Base-by-base conservation (phyloP, 2,329 filamentous ascomycete species). In the Aureobasidium lini region DNA sequence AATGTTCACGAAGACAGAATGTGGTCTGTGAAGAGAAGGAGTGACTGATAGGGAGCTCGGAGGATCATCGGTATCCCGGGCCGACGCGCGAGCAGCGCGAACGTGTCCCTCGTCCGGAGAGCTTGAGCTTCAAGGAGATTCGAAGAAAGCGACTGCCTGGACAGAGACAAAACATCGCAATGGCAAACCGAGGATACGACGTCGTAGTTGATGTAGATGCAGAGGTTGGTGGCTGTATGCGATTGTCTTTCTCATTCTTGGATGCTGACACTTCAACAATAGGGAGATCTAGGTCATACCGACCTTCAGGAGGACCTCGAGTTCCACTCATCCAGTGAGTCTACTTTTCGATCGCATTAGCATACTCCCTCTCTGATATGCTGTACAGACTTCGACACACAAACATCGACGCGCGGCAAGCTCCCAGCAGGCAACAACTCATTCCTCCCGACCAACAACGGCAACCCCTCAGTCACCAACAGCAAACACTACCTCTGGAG, bases 241-340 rank as follows among this genome's bases (percentile, higher is more conserved):
- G 31, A 54, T 48, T 15, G 8, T 42, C 4, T 6, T 4, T 23
- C n/a, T 13, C 7, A 31, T 2, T 7, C 23, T 34, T 29, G 7
- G n/a, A 68, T 57, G 43, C 63, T 66, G 31, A 61, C 72, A 96
- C 91, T 92, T 8, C 92, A 69, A 94, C 32, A 61, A 56, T 72
- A 97, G 92, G 93, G 93, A 70, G 94, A 99, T 76, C 86, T 99
- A 72, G 94, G 94, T 69, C 92, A 96, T 77, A 99, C 94, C 60
- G 94, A 99, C 75, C 87, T 99, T 28, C 91, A 96, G 80, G 93
- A 60, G 31, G 94, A 97, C 76, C 91, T 99, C 73, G 94, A 97
- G 82, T 99, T 99, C 79, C 94, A 99, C 81, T 89, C 86, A 71
- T 96, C 92, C 65, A 86, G 84, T 86, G 76, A 66, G 77, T 67